Conservation (phyloP, 768 basidiomycete genomes). For the Boletus reticuloceps region DNA sequence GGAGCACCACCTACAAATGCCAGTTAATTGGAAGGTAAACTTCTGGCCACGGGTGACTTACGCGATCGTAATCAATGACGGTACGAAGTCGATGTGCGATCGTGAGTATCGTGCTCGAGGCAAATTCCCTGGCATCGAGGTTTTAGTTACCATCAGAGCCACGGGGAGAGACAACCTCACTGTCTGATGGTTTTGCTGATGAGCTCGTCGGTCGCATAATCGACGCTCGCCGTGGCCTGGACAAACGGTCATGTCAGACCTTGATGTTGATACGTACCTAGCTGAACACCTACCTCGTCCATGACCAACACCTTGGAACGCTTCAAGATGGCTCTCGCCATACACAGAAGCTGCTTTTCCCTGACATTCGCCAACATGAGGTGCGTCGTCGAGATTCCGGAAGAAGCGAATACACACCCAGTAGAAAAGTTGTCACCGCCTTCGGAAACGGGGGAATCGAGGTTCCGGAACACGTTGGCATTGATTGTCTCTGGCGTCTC, state of each 20-base stretch:
- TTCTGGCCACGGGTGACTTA: constrained; percentile 33
- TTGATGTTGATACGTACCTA: not conserved
- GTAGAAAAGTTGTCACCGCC: constrained; percentile 90
- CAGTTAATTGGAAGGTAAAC: constrained; percentile 9
- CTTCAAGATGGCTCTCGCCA: constrained; percentile 84
- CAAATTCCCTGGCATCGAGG: constrained; percentile 55
- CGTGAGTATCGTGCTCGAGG: constrained; percentile 77
- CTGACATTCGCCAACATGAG: constrained; percentile 30
- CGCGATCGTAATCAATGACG: constrained; percentile 82
- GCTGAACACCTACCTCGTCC: constrained; percentile 61
- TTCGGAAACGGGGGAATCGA: constrained; percentile 75
- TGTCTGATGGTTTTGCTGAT: constrained; percentile 79
- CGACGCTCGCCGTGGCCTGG: constrained; percentile 73
- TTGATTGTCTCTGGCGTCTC: constrained; percentile 48
- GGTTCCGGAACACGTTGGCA: constrained; percentile 70
- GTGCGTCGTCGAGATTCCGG: not conserved
- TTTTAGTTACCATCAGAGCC: not conserved
- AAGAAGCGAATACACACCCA: constrained; percentile 45
- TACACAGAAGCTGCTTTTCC: constrained; percentile 84
- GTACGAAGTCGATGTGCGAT: constrained; percentile 80
- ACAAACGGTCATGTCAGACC: not conserved
- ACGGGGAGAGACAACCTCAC: constrained; percentile 39
- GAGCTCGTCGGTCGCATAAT: constrained; percentile 86
- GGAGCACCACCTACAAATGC: constrained; percentile 58
- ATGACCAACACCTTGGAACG: constrained; percentile 76